These are phyloP conservation scores for Russula dissimulans DNA, from an alignment of 768 basidiomycete species.

Conservation along the genomic window DNA sequence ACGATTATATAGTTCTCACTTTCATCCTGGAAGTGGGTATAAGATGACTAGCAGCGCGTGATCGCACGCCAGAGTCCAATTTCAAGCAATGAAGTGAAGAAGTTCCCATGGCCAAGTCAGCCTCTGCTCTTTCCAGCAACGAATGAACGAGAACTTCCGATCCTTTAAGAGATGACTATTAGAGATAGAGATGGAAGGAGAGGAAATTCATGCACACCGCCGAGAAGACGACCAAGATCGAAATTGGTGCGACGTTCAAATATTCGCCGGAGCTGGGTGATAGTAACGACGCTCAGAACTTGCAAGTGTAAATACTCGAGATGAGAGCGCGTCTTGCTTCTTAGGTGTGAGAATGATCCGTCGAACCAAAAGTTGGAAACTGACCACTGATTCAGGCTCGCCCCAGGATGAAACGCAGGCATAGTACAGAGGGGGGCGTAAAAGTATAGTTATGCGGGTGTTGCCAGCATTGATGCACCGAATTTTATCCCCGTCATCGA, in stretches of 20 bases:
- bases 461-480: constrained; percentile 77
- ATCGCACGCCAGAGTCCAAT: constrained; percentile 59
- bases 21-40: constrained; percentile 75
- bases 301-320: constrained; percentile 93
- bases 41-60: constrained; percentile 70
- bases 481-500: constrained; percentile 82
- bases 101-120: constrained; percentile 72
- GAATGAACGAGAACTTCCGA: constrained; percentile 75
- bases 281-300: constrained; percentile 84
- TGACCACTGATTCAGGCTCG: constrained; percentile 92
- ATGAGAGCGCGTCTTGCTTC: constrained; percentile 84
- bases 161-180: constrained; percentile 36
- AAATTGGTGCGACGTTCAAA: constrained; percentile 90
- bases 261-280: constrained; percentile 70
- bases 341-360: constrained; percentile 30
- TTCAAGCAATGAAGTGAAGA: constrained; percentile 76
- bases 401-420: constrained; percentile 88
- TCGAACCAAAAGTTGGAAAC: constrained; percentile 25
- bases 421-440: constrained; percentile 85
- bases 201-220: constrained; percentile 30
- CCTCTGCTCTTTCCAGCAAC: constrained; percentile 59
- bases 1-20: constrained; percentile 30
- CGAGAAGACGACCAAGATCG: constrained; percentile 68
- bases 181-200: not conserved
- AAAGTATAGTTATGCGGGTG: constrained; percentile 77